These are phyloP conservation scores for Endocalyx cinctus DNA, from an alignment of 2,329 filamentous ascomycete species.

Conservation along the genomic window DNA sequence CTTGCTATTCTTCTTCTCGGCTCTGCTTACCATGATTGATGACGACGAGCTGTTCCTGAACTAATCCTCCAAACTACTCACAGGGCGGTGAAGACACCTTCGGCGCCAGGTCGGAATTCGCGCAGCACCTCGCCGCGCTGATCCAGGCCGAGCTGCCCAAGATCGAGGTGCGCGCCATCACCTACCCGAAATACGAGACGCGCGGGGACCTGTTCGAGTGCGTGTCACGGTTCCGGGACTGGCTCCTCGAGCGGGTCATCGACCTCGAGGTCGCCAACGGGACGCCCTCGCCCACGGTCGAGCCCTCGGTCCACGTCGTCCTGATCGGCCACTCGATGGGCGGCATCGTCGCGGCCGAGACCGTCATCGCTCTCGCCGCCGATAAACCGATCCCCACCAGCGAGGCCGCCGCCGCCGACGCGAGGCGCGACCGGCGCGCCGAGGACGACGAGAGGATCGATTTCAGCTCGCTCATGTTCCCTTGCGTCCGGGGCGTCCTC, in stretches of 20 bases:
- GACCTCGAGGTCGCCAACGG: conserved; percentile 82
- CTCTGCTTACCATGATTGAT: not conserved
- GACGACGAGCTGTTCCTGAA: no score
- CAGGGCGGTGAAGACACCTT: conserved; percentile 77
- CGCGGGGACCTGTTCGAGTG: conserved; percentile 68
- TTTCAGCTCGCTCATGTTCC: conserved; percentile 76
- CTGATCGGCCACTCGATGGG: conserved; percentile 49
- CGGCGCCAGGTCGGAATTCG: conserved; percentile 59
- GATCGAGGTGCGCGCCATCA: conserved; percentile 59
- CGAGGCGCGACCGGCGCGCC: conserved; percentile 29
- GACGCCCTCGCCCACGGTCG: conserved; percentile 26
- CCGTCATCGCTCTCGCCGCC: conserved; percentile 65
- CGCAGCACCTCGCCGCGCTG: conserved; percentile 63
- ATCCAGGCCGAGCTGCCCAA: conserved; percentile 64
- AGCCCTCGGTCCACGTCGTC: conserved; percentile 26
- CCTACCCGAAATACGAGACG: conserved; percentile 83
- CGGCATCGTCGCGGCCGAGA: conserved; percentile 91
- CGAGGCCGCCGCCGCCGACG: conserved; percentile 19
- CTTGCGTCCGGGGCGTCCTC: conserved; percentile 83
- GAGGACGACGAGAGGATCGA: not conserved
- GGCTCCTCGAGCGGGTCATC: conserved; percentile 88
- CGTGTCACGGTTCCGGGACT: conserved; percentile 70
- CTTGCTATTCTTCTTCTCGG: no score
- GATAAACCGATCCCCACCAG: conserved; percentile 44
- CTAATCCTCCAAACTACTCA: conserved; percentile 2